phyloP scores from a whole-genome alignment of 2,329 filamentous ascomycete genomes.

The Lachnellula subtilissima region DNA sequence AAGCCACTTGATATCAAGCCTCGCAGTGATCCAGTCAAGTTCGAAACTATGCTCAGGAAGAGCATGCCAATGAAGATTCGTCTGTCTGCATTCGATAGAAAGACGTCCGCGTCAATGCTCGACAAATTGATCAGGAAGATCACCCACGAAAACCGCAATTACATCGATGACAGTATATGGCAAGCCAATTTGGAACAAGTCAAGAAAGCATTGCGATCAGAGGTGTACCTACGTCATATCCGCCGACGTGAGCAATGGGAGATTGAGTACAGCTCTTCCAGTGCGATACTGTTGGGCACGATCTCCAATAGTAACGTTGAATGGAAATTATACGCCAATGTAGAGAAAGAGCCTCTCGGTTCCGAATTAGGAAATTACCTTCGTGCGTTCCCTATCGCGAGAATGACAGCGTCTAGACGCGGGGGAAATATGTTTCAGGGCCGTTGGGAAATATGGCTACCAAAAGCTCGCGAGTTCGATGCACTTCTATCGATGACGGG shows the following conservation, averaged over 20 bases:
- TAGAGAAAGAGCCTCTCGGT: conserved; percentile 31
- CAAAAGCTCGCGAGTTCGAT: conserved; percentile 32
- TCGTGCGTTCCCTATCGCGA: conserved; percentile 42
- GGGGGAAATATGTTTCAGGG: conserved; percentile 33
- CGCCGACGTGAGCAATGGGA: conserved; percentile 38
- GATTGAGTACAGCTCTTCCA: conserved; percentile 36
- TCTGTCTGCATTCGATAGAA: conserved; percentile 27
- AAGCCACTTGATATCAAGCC: conserved; percentile 2
- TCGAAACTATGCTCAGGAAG: conserved; percentile 39
- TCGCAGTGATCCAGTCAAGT: conserved; percentile 38
- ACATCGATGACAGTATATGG: conserved; percentile 28
- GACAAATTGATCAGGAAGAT: too few species aligned
- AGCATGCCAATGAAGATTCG: conserved; percentile 39
- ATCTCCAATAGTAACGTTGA: conserved; percentile 31
- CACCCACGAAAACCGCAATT: conserved; percentile 1
- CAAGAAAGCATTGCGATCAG: conserved; percentile 28
- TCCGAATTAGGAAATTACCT: conserved; percentile 35
- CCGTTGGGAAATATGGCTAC: conserved; percentile 41
- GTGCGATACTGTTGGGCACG: conserved; percentile 37
- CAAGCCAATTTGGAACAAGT: conserved; percentile 32
- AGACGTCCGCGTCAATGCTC: neutral
- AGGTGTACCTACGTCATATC: conserved; percentile 32
- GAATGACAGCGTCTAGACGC: conserved; percentile 35
- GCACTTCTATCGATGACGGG: conserved; percentile 35
- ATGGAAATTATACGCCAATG: conserved; percentile 44